Conservation (phyloP, 257 asterid genomes). For the Sherardia arvensis region DNA sequence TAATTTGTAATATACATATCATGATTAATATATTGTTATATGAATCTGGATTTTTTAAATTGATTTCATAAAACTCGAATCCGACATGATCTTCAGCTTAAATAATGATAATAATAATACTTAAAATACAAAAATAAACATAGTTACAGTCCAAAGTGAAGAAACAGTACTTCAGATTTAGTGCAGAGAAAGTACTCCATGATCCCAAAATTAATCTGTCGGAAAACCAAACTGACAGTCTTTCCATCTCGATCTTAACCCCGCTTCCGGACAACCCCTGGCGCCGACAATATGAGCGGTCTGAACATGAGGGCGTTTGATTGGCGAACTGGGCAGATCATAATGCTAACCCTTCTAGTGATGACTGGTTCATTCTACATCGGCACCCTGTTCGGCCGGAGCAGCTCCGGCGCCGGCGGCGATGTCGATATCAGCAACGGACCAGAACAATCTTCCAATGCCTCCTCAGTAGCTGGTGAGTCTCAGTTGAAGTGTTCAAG, state of each 20-base stretch:
- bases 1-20: too few relatives aligned
- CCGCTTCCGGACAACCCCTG: neutral
- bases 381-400: constrained; percentile 65
- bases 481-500: neutral
- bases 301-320: constrained; percentile 54
- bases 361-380: constrained; percentile 73
- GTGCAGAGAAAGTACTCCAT: neutral
- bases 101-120: too few relatives aligned
- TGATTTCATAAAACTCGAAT: too few relatives aligned
- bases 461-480: constrained; percentile 13
- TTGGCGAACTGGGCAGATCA: constrained; percentile 61
- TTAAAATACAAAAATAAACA: too few relatives aligned
- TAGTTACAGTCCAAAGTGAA: neutral
- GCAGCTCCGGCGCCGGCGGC: constrained; percentile 14
- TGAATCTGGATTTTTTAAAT: too few relatives aligned
- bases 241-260: neutral
- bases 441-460: constrained; percentile 25
- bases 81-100: too few relatives aligned
- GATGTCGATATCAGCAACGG: constrained; percentile 22
- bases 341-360: constrained; percentile 47
- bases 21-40: too few relatives aligned
- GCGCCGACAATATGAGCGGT: neutral
- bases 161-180: neutral
- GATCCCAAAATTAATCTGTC: neutral
- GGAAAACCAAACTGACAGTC: neutral